A percentile compares a stretch with the other conserved stretches of the same genome.
phyloP scores from a whole-genome alignment of 2,329 filamentous ascomycete species.

The Aureobasidium sp. region DNA sequence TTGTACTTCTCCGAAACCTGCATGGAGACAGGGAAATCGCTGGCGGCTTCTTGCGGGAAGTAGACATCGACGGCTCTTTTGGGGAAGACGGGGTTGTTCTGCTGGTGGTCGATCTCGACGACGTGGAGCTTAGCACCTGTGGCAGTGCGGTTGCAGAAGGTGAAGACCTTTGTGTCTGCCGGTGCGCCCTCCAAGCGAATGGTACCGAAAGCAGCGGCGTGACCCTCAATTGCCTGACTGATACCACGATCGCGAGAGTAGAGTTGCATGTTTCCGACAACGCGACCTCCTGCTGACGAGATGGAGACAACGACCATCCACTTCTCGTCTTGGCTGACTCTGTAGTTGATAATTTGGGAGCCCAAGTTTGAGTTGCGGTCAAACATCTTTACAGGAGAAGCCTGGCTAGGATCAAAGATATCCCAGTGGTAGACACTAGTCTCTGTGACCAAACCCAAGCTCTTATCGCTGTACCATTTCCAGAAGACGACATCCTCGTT shows the following conservation, averaged over 20 bases:
- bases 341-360: conserved; percentile 99
- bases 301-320: conserved; percentile 99
- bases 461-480: conserved; percentile 95
- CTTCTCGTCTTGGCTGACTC: conserved; percentile 88
- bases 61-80: conserved; percentile 98
- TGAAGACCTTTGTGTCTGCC: conserved; percentile 89
- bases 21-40: conserved; percentile 96
- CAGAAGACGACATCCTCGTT: conserved; percentile 97
- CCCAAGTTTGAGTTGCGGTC: conserved; percentile 88
- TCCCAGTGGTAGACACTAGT: conserved; percentile 95
- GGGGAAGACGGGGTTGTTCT: conserved; percentile 78
- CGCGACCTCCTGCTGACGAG: conserved; percentile 83
- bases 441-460: conserved; percentile 84
- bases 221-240: conserved; percentile 95
- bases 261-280: conserved; percentile 93
- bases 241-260: conserved; percentile 95
- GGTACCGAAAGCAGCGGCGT: conserved; percentile 89
- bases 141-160: conserved; percentile 86
- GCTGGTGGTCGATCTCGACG: conserved; percentile 91
- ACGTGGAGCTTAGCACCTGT: conserved; percentile 93
- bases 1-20: conserved; percentile 96
- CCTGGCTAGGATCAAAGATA: conserved; percentile 76
- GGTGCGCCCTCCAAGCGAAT: conserved; percentile 82
- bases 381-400: conserved; percentile 80
- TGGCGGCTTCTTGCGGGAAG: conserved; percentile 90